Percentiles rank a stretch among this genome's conserved stretches.
These are phyloP conservation scores for Pyrenochaeta sp. DNA, from an alignment of 2,329 filamentous ascomycete genomes.

Conservation along the genomic window DNA sequence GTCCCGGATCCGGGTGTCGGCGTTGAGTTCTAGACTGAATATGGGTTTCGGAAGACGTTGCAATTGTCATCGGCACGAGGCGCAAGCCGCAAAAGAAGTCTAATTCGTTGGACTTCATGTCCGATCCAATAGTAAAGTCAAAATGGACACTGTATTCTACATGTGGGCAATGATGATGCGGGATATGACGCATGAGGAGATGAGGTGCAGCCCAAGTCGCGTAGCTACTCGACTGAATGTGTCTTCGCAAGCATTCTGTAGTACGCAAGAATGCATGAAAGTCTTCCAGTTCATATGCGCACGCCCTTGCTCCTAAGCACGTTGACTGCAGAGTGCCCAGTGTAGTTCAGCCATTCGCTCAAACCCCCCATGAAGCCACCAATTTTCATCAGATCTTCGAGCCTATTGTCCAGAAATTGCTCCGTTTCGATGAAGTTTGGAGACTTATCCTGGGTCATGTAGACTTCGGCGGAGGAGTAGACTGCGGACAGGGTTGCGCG, in stretches of 20 bases:
- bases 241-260: neutral
- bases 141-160: neutral
- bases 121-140: neutral
- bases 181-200: no score
- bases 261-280: neutral
- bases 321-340: conserved; percentile 78
- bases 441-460: conserved; percentile 90
- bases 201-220: no score
- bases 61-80: neutral
- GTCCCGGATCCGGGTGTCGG: neutral
- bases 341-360: conserved; percentile 83
- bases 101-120: neutral
- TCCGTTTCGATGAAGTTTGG: conserved; percentile 78
- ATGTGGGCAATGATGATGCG: no score
- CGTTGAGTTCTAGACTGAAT: neutral
- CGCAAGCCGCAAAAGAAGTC: neutral
- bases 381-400: conserved; percentile 73
- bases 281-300: conserved; percentile 60
- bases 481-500: conserved; percentile 68
- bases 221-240: neutral
- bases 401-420: conserved; percentile 77
- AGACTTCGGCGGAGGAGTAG: conserved; percentile 81
- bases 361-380: conserved; percentile 70
- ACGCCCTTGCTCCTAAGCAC: conserved; percentile 87
- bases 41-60: neutral